A percentile compares a stretch with the other conserved stretches of the same genome.
These are phyloP conservation scores for Paramecium caudatum DNA, from an alignment of 73 alveolate species.

Conservation along the genomic window DNA sequence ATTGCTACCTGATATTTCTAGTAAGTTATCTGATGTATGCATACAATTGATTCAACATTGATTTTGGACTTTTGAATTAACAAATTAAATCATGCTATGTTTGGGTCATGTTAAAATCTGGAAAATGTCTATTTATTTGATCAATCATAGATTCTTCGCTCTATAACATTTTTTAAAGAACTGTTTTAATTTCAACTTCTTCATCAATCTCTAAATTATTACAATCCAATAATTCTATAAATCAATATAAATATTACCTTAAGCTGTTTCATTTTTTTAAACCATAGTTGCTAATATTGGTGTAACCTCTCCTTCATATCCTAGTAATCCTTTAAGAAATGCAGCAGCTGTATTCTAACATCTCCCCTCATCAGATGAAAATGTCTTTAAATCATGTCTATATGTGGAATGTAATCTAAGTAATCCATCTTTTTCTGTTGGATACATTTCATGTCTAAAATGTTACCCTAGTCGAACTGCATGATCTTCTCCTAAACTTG, in stretches of 20 bases:
- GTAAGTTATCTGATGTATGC: constrained; percentile 54
- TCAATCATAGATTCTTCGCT: neutral
- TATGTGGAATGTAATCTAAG: constrained; percentile 95
- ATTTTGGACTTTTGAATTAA: neutral
- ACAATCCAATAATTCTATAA: constrained; percentile 43
- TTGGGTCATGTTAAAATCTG: constrained; percentile 50
- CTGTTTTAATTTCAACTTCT: constrained; percentile 81
- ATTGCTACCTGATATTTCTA: constrained; percentile 42
- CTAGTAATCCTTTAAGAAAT: constrained; percentile 94
- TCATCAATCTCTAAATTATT: neutral
- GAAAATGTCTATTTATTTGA: constrained; percentile 4
- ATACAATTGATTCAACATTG: constrained; percentile 42
- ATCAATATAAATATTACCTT: constrained; percentile 82
- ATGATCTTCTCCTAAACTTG: constrained; percentile 96
- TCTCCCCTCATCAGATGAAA: constrained; percentile 97
- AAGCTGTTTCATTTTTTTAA: constrained; percentile 86
- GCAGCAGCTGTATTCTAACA: constrained; percentile 98
- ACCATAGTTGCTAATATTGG: constrained; percentile 95
- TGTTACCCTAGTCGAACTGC: constrained; percentile 89
- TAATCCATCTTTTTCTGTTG: constrained; percentile 88
- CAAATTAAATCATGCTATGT: neutral
- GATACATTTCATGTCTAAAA: constrained; percentile 91
- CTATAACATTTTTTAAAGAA: constrained; percentile 75
- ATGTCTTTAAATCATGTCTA: constrained; percentile 96
- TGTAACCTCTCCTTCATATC: constrained; percentile 92